These are phyloP conservation scores for Jatropha multifida DNA, from an alignment of 441 rosid genomes.

Conservation along the genomic window DNA sequence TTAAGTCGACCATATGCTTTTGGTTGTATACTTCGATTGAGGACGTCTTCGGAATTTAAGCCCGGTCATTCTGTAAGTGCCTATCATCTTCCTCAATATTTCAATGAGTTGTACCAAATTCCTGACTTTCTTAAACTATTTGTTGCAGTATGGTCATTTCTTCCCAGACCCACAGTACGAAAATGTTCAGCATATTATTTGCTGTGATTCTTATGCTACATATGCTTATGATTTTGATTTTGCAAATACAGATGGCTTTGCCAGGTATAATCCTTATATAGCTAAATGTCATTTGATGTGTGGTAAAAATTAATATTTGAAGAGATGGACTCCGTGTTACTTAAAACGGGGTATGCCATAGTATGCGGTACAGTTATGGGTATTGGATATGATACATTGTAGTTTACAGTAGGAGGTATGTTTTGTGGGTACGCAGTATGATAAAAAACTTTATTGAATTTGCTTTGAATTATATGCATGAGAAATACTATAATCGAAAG, in stretches of 20 bases:
- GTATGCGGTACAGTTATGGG: too few relatives aligned
- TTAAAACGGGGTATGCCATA: too few relatives aligned
- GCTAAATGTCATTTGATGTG: neutral
- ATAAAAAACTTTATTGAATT: too few relatives aligned
- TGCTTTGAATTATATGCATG: too few relatives aligned
- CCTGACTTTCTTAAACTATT: slow-evolving; percentile 16
- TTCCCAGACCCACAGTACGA: slow-evolving; percentile 98
- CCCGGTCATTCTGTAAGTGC: slow-evolving; percentile 83
- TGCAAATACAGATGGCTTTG: slow-evolving; percentile 69
- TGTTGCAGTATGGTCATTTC: slow-evolving; percentile 95
- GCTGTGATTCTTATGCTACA: slow-evolving; percentile 97
- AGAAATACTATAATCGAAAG: too few relatives aligned
- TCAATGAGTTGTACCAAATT: neutral
- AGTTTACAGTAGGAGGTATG: too few relatives aligned
- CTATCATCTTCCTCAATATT: slow-evolving; percentile 9
- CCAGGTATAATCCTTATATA: slow-evolving; percentile 50
- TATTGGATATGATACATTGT: too few relatives aligned
- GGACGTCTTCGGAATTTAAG: slow-evolving; percentile 93
- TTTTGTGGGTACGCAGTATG: too few relatives aligned
- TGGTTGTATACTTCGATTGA: slow-evolving; percentile 80
- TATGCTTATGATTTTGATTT: slow-evolving; percentile 97
- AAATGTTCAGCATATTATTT: slow-evolving; percentile 95
- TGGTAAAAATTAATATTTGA: too few relatives aligned
- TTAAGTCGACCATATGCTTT: slow-evolving; percentile 93
- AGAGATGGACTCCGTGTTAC: too few relatives aligned